A percentile compares a stretch with the other conserved stretches of the same genome.
These are phyloP conservation scores for Vanilla planifolia DNA, from an alignment of 106 monocot genomes.

Conservation along the genomic window DNA sequence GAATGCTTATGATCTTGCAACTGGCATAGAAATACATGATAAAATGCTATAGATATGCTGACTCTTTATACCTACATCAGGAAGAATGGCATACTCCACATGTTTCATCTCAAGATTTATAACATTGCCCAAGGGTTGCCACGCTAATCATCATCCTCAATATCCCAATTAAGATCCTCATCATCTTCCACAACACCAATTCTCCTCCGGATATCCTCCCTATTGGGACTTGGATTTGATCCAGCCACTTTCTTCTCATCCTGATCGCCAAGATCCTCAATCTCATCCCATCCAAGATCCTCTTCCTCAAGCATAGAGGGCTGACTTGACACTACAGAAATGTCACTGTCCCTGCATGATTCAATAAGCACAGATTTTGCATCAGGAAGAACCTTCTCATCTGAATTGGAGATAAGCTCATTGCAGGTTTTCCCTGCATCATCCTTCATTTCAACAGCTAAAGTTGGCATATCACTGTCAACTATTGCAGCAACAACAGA, in stretches of 20 bases:
- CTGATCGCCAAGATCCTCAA: conserved; percentile 81
- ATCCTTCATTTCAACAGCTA: conserved; percentile 7
- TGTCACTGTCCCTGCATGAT: conserved; percentile 61
- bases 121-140: conserved; percentile 3
- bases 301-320: conserved; percentile 67
- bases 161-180: conserved; percentile 95
- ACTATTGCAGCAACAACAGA: not conserved
- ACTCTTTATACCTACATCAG: conserved; percentile 3
- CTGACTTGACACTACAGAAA: conserved; percentile 57
- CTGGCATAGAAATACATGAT: not conserved
- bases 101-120: not conserved
- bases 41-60: not conserved
- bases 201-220: conserved; percentile 62
- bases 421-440: conserved; percentile 8
- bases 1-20: not conserved
- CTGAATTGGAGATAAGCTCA: conserved; percentile 15
- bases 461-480: not conserved
- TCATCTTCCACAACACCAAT: conserved; percentile 53
- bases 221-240: conserved; percentile 23
- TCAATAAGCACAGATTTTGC: conserved; percentile 26
- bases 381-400: conserved; percentile 21
- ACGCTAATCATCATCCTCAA: conserved; percentile 76
- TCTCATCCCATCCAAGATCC: conserved; percentile 93
- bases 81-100: not conserved
- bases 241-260: conserved; percentile 50